Percentiles rank a stretch among this genome's conserved stretches.
Evolutionary conservation across 768 basidiomycete genomes (phyloP).

Genomic region (Suillus brevipes): DNA sequence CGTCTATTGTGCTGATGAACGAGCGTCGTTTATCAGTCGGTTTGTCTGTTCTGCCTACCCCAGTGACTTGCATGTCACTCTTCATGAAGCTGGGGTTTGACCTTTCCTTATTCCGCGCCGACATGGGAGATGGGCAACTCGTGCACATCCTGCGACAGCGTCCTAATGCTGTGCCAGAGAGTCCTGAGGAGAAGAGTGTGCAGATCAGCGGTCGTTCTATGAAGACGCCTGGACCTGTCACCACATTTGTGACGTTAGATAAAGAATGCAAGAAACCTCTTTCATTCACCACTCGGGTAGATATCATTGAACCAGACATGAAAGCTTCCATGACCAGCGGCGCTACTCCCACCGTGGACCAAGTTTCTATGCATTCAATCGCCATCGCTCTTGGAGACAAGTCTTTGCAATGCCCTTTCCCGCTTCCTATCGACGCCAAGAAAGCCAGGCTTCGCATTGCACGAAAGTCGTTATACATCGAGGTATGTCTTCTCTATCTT

Average conservation of each 20-base stretch:
- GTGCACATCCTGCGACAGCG: slow-evolving; percentile 24
- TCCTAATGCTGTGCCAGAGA: slow-evolving; percentile 12
- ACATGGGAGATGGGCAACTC: slow-evolving; percentile 11
- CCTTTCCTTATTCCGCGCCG: slow-evolving; percentile 21
- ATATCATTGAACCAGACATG: slow-evolving; percentile 1
- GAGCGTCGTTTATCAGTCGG: slow-evolving; percentile 14
- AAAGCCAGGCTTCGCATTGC: slow-evolving; percentile 46
- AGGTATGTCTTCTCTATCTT: slow-evolving; percentile 21
- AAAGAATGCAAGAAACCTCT: slow-evolving; percentile 13
- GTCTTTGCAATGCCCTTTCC: slow-evolving; percentile 35
- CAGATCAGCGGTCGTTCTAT: not conserved
- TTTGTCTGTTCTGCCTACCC: slow-evolving; percentile 16
- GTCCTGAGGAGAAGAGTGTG: slow-evolving; percentile 27
- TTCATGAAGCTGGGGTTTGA: slow-evolving; percentile 13
- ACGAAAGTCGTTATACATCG: slow-evolving; percentile 54
- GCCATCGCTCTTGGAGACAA: slow-evolving; percentile 19
- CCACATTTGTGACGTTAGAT: slow-evolving; percentile 17
- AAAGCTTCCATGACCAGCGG: slow-evolving; percentile 20
- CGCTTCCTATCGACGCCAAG: slow-evolving; percentile 43
- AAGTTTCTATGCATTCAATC: slow-evolving; percentile 1
- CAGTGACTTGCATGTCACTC: slow-evolving; percentile 9
- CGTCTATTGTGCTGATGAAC: slow-evolving; percentile 12
- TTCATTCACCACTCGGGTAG: slow-evolving; percentile 19
- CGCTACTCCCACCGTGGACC: slow-evolving; percentile 20
- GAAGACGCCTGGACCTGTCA: not conserved